phyloP scores from a whole-genome alignment of 78 protist genomes.

The Bigelowiella natans region DNA sequence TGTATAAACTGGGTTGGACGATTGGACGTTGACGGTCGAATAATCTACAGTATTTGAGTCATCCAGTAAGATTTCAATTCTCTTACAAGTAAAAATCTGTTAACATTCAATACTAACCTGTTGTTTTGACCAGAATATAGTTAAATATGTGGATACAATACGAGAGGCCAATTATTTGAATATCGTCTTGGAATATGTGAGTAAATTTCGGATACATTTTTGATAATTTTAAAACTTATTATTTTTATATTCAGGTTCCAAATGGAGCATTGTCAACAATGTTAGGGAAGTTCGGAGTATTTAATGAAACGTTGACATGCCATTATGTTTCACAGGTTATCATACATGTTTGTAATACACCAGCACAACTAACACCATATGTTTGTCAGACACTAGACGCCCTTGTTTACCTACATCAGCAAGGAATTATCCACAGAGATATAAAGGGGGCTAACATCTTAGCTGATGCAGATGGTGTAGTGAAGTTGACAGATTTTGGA shows the following conservation, averaged over 20 bases:
- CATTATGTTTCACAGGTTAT: constrained; percentile 45
- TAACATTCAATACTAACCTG: too few relatives aligned
- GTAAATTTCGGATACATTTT: not conserved
- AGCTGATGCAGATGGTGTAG: constrained; percentile 10
- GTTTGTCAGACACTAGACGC: constrained; percentile 61
- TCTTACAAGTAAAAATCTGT: too few relatives aligned
- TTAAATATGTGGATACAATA: constrained; percentile 27
- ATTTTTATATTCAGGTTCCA: constrained; percentile 24
- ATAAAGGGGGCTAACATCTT: constrained; percentile 43
- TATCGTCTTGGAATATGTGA: constrained; percentile 68
- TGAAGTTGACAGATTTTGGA: constrained; percentile 77
- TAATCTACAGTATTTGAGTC: too few relatives aligned
- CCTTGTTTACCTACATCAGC: constrained; percentile 59
- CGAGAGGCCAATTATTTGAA: constrained; percentile 40
- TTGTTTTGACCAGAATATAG: constrained; percentile 31
- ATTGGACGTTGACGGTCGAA: too few relatives aligned
- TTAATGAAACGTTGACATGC: constrained; percentile 71
- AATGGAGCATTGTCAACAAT: constrained; percentile 75
- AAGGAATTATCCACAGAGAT: constrained; percentile 55
- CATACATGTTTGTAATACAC: not conserved
- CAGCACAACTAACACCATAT: not conserved
- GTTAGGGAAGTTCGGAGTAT: constrained; percentile 60
- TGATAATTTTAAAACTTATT: not conserved
- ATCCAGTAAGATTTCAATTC: too few relatives aligned
- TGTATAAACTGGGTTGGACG: too few relatives aligned